Evolutionary conservation across 225 moss, liverwort and hornwort genomes (phyloP).

Genomic region (Neckera pumila): DNA sequence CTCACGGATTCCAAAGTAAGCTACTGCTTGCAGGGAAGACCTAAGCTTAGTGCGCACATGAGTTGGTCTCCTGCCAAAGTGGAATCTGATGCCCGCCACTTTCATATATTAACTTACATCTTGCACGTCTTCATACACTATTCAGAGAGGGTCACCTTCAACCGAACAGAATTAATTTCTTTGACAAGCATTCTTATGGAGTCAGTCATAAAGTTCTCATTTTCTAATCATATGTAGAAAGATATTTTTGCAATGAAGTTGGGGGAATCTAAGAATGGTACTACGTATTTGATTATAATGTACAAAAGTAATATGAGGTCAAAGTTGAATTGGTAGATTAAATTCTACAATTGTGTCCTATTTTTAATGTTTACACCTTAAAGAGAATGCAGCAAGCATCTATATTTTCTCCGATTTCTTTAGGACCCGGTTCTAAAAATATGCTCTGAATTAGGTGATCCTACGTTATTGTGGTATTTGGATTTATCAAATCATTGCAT

Average conservation of each 20-base stretch:
- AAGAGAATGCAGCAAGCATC: background rate
- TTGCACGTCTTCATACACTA: background rate
- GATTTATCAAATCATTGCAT: background rate
- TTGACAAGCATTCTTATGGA: background rate
- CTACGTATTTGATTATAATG: no score
- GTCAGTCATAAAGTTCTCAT: background rate
- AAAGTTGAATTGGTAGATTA: background rate
- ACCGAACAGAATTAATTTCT: background rate
- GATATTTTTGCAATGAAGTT: background rate
- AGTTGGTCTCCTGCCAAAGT: background rate
- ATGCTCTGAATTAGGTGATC: background rate
- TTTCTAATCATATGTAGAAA: background rate
- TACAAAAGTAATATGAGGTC: background rate
- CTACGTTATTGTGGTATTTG: background rate
- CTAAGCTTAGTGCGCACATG: background rate
- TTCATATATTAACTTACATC: background rate
- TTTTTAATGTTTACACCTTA: background rate
- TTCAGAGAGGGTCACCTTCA: background rate
- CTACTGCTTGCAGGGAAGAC: background rate
- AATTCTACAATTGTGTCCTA: accelerated
- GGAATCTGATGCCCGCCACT: background rate
- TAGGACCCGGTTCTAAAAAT: background rate
- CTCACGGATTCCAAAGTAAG: background rate
- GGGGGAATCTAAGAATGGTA: no score
- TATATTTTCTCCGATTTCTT: background rate